These are phyloP conservation scores for Galeopsis tetrahit DNA, from an alignment of 257 asterid species.

Conservation along the genomic window DNA sequence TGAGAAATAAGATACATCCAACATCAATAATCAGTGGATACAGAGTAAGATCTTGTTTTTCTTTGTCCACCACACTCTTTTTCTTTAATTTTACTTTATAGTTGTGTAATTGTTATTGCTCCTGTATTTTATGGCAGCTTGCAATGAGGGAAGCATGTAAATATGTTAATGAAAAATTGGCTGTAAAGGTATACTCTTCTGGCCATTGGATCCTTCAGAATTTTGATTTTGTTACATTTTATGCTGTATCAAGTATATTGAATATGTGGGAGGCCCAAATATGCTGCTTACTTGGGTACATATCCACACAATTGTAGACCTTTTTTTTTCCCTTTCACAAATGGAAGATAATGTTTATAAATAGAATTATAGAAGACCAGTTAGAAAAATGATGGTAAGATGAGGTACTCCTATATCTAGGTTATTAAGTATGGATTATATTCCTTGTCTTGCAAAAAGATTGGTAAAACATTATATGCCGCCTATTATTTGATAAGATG, in stretches of 20 bases:
- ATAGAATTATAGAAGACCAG: too few relatives aligned
- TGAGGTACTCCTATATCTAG: not conserved
- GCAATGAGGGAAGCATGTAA: conserved; percentile 98
- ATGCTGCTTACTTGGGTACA: not conserved
- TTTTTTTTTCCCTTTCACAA: not conserved
- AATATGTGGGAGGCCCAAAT: not conserved
- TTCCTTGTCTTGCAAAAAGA: not conserved
- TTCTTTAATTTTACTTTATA: not conserved
- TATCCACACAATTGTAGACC: not conserved
- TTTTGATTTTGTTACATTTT: not conserved
- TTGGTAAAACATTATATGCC: not conserved
- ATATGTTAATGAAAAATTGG: conserved; percentile 80
- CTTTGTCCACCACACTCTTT: conserved; percentile 24
- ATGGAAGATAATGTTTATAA: not conserved
- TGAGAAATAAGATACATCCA: conserved; percentile 85
- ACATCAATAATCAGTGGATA: conserved; percentile 91
- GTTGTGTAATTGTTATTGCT: conserved; percentile 16
- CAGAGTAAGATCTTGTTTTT: conserved; percentile 48
- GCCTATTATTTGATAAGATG: conserved; percentile 6
- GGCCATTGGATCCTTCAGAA: conserved; percentile 16
- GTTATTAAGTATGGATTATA: not conserved
- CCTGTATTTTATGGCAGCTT: conserved; percentile 56
- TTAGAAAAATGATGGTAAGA: not conserved
- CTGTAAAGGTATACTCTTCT: conserved; percentile 62
- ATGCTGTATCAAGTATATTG: not conserved